Evolutionary conservation across 2,329 filamentous ascomycete genomes (phyloP).

Genomic region (Boeremia exigua): DNA sequence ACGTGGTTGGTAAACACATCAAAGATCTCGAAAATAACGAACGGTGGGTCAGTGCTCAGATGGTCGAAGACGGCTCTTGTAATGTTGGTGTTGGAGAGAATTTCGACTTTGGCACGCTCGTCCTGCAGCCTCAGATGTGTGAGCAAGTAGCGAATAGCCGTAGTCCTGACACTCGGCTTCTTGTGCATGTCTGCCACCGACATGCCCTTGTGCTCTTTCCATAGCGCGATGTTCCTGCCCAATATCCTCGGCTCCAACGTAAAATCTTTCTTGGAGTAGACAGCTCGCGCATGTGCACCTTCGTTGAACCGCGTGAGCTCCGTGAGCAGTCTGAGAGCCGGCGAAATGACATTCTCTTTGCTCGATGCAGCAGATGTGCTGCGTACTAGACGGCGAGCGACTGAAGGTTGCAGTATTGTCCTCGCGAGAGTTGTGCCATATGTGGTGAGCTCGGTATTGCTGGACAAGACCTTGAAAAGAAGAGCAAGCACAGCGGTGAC

Average conservation of each 20-base stretch:
- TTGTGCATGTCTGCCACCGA: constrained; percentile 66
- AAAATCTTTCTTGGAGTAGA: constrained; percentile 78
- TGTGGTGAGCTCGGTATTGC: constrained; percentile 73
- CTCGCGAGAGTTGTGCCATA: constrained; percentile 81
- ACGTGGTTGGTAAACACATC: constrained; percentile 72
- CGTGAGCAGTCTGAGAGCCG: constrained; percentile 81
- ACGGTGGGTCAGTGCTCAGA: constrained; percentile 77
- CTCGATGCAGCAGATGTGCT: constrained; percentile 80
- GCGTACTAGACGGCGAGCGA: constrained; percentile 79
- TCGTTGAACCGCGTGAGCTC: constrained; percentile 89
- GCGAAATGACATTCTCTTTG: constrained; percentile 88
- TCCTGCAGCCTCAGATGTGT: constrained; percentile 80
- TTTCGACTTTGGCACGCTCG: constrained; percentile 77
- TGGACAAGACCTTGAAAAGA: constrained; percentile 78
- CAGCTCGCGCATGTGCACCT: constrained; percentile 75
- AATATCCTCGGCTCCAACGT: constrained; percentile 76
- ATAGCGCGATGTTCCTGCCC: constrained; percentile 79
- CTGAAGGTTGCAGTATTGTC: constrained; percentile 78
- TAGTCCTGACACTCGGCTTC: constrained; percentile 80
- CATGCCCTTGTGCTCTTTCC: constrained; percentile 57
- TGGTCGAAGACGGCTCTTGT: constrained; percentile 75
- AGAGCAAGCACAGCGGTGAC: constrained; percentile 82
- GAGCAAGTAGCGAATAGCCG: constrained; percentile 81
- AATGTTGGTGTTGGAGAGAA: constrained; percentile 76
- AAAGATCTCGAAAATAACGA: constrained; percentile 77